Evolutionary conservation across 1,284 basidiomycete species (phyloP), one percentile per base, ranked within the genome.

Genomic region (Microbotryomycetes sp.): DNA sequence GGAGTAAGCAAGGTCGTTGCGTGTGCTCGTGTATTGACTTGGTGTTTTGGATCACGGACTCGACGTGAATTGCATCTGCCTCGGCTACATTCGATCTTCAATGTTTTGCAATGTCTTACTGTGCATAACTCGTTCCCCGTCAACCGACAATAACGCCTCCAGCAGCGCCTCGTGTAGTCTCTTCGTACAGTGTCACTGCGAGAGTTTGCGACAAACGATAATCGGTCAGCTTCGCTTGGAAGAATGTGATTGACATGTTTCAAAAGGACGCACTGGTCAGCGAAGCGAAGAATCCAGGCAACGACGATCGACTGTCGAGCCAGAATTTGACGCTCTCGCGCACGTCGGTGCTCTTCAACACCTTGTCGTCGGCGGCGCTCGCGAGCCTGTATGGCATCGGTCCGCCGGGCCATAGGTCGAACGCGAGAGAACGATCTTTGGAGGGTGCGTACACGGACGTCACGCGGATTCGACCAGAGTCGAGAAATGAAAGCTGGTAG

Each of bases 401-500:
- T 12, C 60, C 61, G 15, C 62, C 69, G 0, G 66, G 62, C 59
- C 60, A 66, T 12, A 70, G 67, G 31, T 65, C 65, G 56, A 71
- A 72, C 15, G 69, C 64, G 42, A 72, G 67, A 28, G 67, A 62
- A 28, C 69, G 69, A 52, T 78, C 78, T 60, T 79, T 78, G 7
- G 62, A 63, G 2, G 79, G 77, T 3, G 80, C 79, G 74, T 85
- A 91, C 60, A 86, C 79, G n/a, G 85, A 86, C 3, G 88, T 91
- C 57, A 92, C 83, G 36, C 88, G 82, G 48, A 92, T 85, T 66
- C 88, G 84, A 0, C 89, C 89, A 58, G 88, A 90, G 4, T 85
- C 86, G 64, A 87, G 85, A 73, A 92, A 92, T 1, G 85, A 84
- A 42, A 92, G 80, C 74, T 90, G 91, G 68, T 89, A 83, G 2